Base-by-base conservation (phyloP, 768 basidiomycete species). In the Boletus patriciae region DNA sequence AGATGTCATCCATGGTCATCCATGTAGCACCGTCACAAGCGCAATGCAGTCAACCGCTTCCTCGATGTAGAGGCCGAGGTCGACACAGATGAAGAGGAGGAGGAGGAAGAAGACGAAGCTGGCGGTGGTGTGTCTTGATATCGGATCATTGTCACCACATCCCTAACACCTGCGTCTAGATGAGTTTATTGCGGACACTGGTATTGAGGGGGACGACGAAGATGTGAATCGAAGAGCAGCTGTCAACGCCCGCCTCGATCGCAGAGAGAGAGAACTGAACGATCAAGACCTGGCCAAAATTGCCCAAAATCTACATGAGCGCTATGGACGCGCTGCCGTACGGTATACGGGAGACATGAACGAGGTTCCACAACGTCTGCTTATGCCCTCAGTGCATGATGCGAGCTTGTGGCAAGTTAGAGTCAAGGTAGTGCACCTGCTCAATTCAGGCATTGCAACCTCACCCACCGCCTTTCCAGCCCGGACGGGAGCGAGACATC, bases 361-460 rank as follows among this genome's bases (percentile, higher is more conserved):
- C 62, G 88, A 92, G 61, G 85, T 97, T 25, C 95, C 97, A 2
- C 94, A 98, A 66, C 81, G 93, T 16, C 73, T 98, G 52, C 80
- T 98, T 19, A 98, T 99, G 94, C 97, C 97, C 19, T 92, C 90
- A 4, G 93, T 97, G 1, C 89, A 96, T 52, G 97, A 99, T 70
- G 90, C 96, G 12, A 94, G 85, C 70, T 76, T 99, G 57, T 99
- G 95, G 94, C 94, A 94, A 76, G 85, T 98, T 54, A 81, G 91
- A 64, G 94, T 95, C 62, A 93, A 93, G 83, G 94, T 92, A 66
- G 49, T 79, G 73, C 21, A 21, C 53, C 42, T 16, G 10, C 41
- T 15, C 27, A 18, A 13, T 23, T 4, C 1, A 7, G 10, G 3
- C 18, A 29, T 36, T 19, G 19, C 45, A 25, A 21, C 29, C 34